Conservation (phyloP, 768 basidiomycete genomes). For the Cyathus striatus region DNA sequence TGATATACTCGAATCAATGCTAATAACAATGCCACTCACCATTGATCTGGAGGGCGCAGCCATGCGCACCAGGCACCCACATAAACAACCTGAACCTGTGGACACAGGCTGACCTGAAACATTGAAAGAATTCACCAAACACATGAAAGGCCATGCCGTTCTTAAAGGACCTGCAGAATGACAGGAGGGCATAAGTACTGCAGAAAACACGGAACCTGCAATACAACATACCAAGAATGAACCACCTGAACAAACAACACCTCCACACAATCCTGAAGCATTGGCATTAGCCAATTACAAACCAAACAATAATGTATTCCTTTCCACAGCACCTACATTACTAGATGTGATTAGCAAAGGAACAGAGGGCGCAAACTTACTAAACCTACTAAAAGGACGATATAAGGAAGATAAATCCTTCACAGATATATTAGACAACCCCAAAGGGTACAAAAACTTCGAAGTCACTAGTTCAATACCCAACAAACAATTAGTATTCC, state of each 20-base stretch:
- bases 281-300: not conserved
- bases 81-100: not conserved
- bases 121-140: not conserved
- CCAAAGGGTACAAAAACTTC: too few relatives aligned
- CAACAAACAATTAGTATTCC: constrained; percentile 4
- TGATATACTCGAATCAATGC: too few relatives aligned
- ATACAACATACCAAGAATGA: too few relatives aligned
- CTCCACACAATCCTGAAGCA: not conserved
- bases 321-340: too few relatives aligned
- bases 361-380: constrained; percentile 3
- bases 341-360: constrained; percentile 4
- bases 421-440: too few relatives aligned
- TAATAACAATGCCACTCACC: too few relatives aligned
- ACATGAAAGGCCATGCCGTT: constrained; percentile 2
- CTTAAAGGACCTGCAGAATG: too few relatives aligned
- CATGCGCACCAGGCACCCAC: not conserved
- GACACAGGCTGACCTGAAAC: constrained; percentile 10
- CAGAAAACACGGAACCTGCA: too few relatives aligned
- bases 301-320: constrained; percentile 1
- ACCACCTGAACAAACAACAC: not conserved
- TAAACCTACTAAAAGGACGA: constrained; percentile 2
- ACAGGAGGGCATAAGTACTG: too few relatives aligned
- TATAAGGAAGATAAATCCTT: constrained; percentile 3
- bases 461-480: too few relatives aligned
- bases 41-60: too few relatives aligned